Evolutionary conservation across 2,329 filamentous ascomycete species (phyloP), one percentile per base, ranked within the genome.

Genomic region (Didymellaceae sp.): DNA sequence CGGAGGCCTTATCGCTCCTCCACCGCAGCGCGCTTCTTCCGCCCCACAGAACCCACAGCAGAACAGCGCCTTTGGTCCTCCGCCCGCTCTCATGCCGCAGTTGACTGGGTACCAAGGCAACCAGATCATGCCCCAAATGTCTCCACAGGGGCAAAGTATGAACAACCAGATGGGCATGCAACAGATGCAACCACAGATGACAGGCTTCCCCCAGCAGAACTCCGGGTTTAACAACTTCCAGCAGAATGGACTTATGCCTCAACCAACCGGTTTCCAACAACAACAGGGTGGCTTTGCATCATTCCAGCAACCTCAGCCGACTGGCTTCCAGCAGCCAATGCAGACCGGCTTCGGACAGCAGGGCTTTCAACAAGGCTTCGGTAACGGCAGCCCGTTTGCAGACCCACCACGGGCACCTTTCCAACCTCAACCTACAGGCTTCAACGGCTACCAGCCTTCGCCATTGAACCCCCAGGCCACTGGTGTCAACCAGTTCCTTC

Each of bases 51-150:
- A 91, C 45, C 87, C 67, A 30, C 67, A 70, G 67, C 85, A 86
- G 35, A 91, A 82, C 71, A 82, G 80, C 4, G 94, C 95, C 70
- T 82, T 83, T 6, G 83, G 88, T 14, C 72, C 88, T 31, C 71
- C 90, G 40, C 86, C 90, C 13, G 74, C 89, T n/a, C 75, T 97
- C 60, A 87, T 92, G 69, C 86, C 91, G 43, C 93, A 97, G 69
- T 83, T 92, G 73, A 97, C 94, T 5, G 91, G 93, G 7, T 80
- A 83, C 45, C 68, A 70, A 62, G 56, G 54, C 26, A 72, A 70
- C 25, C 75, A 73, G 54, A 74, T 81, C 45, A 81, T 83, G 57
- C 77, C 77, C 9, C 85, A 85, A 57, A 78, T 90, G 47, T 87
- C 89, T 21, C 84, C 87, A 22, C 82, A 84, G 3, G 90, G 91